Base-by-base conservation (phyloP, 1,284 basidiomycete genomes). In the Cutaneotrichosporon sp. region DNA sequence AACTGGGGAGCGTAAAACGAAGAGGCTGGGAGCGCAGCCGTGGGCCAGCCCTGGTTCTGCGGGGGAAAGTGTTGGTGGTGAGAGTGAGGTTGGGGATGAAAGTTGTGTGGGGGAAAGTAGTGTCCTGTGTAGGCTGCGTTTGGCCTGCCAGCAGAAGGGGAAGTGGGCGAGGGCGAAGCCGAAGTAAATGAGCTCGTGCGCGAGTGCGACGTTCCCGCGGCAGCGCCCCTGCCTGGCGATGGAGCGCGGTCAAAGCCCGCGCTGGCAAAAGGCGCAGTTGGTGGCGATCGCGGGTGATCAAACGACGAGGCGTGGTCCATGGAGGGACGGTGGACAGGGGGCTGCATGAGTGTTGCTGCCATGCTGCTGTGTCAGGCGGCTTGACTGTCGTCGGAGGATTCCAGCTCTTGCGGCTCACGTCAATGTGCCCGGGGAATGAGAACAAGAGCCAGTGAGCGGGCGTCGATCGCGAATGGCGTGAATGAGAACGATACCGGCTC, bases 221-320 rank as follows among this genome's bases (percentile, higher is more conserved):
- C 33, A 35, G 26, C 26, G 26, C 26, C 26, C 26, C 26, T 30
- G 26, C 55, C 59, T 1, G 63, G 63, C 1, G 65, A 52, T 8
- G 56, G 56, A 17, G 64, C 52, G 30, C 64, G 54, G 35, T 66
- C 63, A 52, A 66, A 64, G 33, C 51, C 50, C 10, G 59, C 54
- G 38, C 38, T 36, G 44, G 42, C 53, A 62, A 67, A 51, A 55
- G 64, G 39, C 17, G 46, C 52, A 12, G 63, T 57, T 13, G 63
- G 57, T 22, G 66, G 63, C 20, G 64, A 58, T 36, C 65, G 57
- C 15, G 63, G 56, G 49, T 61, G 63, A 39, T 71, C 71, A 60
- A 69, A 70, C 18, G 71, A 70, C n/a, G 66, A 42, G 37, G 65
- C 48, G 46, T 68, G 59, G 59, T 72, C 72, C 68, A 71, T 71